A percentile compares a stretch with the other conserved stretches of the same genome.
Conservation (phyloP, 176 grass and related monocot genomes). For the Chloris gayana region DNA sequence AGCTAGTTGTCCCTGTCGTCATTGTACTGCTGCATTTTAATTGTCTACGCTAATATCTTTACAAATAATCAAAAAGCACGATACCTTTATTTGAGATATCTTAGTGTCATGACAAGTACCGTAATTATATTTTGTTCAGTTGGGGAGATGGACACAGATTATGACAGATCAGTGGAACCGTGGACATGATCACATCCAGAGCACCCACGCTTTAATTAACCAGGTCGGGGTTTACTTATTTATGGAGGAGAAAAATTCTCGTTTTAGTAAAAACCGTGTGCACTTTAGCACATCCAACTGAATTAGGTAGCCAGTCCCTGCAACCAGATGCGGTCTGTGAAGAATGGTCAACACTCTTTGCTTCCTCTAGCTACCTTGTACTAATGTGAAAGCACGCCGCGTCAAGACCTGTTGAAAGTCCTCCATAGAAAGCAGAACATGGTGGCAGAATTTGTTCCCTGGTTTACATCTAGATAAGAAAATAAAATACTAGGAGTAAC, state of each 20-base stretch:
- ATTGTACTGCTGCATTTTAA: not conserved
- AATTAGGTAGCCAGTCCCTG: not conserved
- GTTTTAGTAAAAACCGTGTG: not conserved
- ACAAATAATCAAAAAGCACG: constrained; percentile 8
- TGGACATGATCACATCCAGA: not conserved
- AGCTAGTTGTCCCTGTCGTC: not conserved
- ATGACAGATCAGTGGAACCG: not conserved
- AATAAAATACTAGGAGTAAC: not conserved
- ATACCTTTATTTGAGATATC: not conserved
- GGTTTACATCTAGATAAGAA: not conserved
- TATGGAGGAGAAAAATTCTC: not conserved
- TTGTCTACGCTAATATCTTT: not conserved
- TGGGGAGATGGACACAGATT: not conserved
- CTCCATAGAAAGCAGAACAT: not conserved
- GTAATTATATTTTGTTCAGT: not conserved
- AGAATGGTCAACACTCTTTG: constrained; percentile 22
- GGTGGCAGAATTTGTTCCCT: not conserved
- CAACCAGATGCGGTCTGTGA: not conserved
- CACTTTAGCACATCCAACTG: not conserved
- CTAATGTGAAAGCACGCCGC: constrained; percentile 47
- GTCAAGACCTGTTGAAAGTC: not conserved
- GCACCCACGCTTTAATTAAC: not conserved
- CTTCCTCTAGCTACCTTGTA: not conserved
- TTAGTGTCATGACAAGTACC: not conserved
- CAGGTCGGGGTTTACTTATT: constrained; percentile 26